Base-by-base conservation (phyloP, 2,329 filamentous ascomycete species). In the Neonectria coccinea region DNA sequence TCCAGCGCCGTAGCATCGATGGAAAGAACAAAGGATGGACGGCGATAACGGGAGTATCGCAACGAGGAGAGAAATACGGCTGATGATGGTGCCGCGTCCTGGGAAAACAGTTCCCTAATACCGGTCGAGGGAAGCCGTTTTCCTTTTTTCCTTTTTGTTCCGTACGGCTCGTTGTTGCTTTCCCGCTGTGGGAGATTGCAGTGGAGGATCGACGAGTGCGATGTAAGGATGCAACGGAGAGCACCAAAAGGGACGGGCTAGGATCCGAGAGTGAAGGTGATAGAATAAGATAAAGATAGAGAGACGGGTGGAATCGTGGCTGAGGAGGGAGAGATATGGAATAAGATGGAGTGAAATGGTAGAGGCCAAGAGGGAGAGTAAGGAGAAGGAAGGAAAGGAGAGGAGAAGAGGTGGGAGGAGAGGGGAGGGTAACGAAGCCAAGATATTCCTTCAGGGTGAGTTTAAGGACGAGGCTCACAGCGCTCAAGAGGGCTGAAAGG, bases 1-100 rank as follows among this genome's bases (percentile, higher is more conserved):
- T 56, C 51, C 56, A 59, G 39, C 27, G 51, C 51, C 22, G 44
- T 22, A 56, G 56, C 39, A 59, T 56, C 12, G 31, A 39, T 44
- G 25, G 31, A 48, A 25, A 10, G 16, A 50, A 57, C 25, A 31
- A 22, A 53, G 47, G 39, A 14, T 27, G 27, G 27, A 18, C 16
- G 14, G 47, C 36, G 36, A 3, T 12, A n/a, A n/a, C 6, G 31
- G 10, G 31, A 12, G 31, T 33, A 12, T 33, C 11, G 31, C 3
- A 33, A 33, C 31, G 31, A 33, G 31, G 31, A 29, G 29, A 29
- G 29, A 29, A 29, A 29, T 29, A 29, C 29, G 2, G 29, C 9
- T 29, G 29, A 29, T 29, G 29, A 29, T 29, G 9, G 29, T 10
- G 12, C 33, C 16, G 33, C 12, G 36, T 39, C 14, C 36, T 39